Base-by-base conservation (phyloP, 192 early-diverging fungal species). In the Coemansia sp. region DNA sequence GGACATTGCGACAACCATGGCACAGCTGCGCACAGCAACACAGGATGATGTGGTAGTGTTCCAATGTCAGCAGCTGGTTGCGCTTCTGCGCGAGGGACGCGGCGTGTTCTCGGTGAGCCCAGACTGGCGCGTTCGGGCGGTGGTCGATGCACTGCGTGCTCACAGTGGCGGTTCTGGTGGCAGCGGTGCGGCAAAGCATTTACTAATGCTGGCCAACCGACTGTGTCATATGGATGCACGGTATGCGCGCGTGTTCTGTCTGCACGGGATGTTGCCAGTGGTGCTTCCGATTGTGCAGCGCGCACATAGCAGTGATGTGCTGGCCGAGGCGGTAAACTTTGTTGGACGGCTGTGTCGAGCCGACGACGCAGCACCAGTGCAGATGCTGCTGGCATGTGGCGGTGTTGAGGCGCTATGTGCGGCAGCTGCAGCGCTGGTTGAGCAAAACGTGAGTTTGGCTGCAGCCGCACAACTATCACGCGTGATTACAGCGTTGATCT, bases 311-410 rank as follows among this genome's bases (percentile, higher is more conserved):
- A 52, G 58, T 32, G 78, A 77, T 48, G 65, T 74, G 35, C 67
- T 66, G 56, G 60, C 63, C 2, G 79, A 82, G 65, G 70, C 71
- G 0, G 49, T 73, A 5, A 63, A 65, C 47, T 73, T 77, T 65
- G 59, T 77, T 39, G 69, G 55, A 19, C 70, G 71, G 2, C 39
- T 82, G 32, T 82, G 79, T 22, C 58, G 71, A 17, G 56, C 70
- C 3, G 70, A 76, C 14, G 75, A 82, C 50, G 29, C 68, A 1
- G 67, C 67, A 29, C 69, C 69, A 4, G 63, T 74, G 10, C 79
- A 77, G 54, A 73, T 77, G 79, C 55, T 82, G 62, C 55, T 82
- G 41, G 79, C 79, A 10, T 76, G 75, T 23, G 75, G 67, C 43
- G 79, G 75, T 9, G 64, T 81, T 27, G 48, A 67, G 51, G 62